Conservation (phyloP, 83 land plant genomes). For the Isoetes engelmannii region DNA sequence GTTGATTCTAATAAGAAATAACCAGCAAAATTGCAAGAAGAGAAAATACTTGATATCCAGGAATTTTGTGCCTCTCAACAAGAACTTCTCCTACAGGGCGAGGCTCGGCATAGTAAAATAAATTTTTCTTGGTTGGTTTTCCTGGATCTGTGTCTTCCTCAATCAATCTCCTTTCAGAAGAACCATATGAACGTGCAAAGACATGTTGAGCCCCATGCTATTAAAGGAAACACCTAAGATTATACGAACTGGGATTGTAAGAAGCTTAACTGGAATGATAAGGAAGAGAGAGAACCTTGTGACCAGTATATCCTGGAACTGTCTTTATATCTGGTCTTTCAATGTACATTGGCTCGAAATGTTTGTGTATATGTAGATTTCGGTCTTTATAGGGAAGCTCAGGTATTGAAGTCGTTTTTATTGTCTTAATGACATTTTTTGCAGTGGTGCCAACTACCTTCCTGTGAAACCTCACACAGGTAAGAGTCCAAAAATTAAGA, state of each 20-base stretch:
- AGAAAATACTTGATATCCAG: conserved; percentile 21
- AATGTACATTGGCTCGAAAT: conserved; percentile 12
- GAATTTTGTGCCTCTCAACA: conserved; percentile 22
- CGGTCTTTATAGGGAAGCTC: conserved; percentile 18
- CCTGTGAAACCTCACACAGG: conserved; percentile 14
- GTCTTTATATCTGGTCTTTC: conserved; percentile 15
- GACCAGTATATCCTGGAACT: conserved; percentile 25
- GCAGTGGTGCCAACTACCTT: conserved; percentile 21
- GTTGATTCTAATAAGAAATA: neutral
- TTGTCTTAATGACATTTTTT: conserved; percentile 16
- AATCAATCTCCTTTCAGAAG: conserved; percentile 15
- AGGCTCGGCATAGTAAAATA: conserved; percentile 20
- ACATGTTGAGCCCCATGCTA: conserved; percentile 26
- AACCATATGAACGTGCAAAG: conserved; percentile 21
- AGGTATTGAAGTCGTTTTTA: conserved; percentile 20
- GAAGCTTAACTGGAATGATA: neutral
- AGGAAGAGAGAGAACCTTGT: conserved; percentile 13
- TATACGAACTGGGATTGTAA: neutral
- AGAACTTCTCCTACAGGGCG: conserved; percentile 12
- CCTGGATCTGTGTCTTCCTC: conserved; percentile 14
- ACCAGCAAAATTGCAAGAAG: neutral
- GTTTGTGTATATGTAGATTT: conserved; percentile 12
- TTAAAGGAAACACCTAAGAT: neutral
- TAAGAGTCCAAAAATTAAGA: neutral
- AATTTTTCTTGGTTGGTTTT: conserved; percentile 16